Evolutionary conservation across 768 basidiomycete genomes (phyloP).

Genomic region (Psilocybe subaeruginosa): DNA sequence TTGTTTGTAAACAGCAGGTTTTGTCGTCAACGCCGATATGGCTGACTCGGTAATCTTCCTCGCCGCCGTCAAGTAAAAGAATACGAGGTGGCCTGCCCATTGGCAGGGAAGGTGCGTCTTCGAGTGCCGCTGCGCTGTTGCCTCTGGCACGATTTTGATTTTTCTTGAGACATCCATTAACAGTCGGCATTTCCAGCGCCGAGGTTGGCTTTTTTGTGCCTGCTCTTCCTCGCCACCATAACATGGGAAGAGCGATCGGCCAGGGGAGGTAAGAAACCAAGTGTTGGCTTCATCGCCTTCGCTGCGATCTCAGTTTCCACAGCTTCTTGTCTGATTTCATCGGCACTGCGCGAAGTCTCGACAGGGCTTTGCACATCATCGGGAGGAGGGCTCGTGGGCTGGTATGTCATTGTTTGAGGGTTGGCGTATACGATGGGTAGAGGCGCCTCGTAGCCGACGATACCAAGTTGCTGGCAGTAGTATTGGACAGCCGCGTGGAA

Average conservation of each 20-base stretch:
- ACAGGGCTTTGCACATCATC: slow-evolving; percentile 14
- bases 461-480: slow-evolving; percentile 72
- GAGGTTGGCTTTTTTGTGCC: slow-evolving; percentile 41
- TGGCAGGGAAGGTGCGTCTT: too few relatives aligned
- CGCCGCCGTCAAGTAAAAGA: too few relatives aligned
- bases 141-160: background rate
- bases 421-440: slow-evolving; percentile 59
- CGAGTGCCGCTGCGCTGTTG: too few relatives aligned
- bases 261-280: slow-evolving; percentile 52
- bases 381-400: slow-evolving; percentile 17
- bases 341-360: slow-evolving; percentile 6
- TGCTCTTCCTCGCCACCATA: slow-evolving; percentile 42
- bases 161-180: background rate
- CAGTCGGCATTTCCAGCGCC: slow-evolving; percentile 34
- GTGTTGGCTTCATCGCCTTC: slow-evolving; percentile 37
- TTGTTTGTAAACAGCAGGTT: too few relatives aligned
- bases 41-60: too few relatives aligned
- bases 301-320: slow-evolving; percentile 30
- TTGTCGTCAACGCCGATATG: too few relatives aligned
- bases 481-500: slow-evolving; percentile 80
- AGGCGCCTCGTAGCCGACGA: slow-evolving; percentile 60
- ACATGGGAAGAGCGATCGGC: slow-evolving; percentile 35
- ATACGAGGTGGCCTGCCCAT: too few relatives aligned
- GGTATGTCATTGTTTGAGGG: slow-evolving; percentile 27
- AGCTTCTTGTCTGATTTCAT: slow-evolving; percentile 18